phyloP scores from a whole-genome alignment of 768 basidiomycete species.

The Pleurotus cornucopiae region DNA sequence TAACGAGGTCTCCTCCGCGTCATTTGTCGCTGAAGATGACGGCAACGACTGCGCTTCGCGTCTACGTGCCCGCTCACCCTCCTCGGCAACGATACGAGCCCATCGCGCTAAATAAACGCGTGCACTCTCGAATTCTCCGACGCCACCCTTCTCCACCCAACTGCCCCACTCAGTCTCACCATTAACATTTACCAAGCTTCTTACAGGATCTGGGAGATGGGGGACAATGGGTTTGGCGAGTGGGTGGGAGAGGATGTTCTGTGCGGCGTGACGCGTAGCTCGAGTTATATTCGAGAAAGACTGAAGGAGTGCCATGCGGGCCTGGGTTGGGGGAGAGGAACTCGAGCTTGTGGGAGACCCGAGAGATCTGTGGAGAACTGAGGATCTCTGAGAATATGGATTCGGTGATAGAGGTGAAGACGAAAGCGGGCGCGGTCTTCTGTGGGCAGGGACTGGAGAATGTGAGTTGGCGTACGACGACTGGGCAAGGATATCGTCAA shows the following conservation, averaged over 20 bases:
- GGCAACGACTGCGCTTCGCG: conserved; percentile 73
- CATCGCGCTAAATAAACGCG: conserved; percentile 94
- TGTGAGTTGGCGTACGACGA: conserved; percentile 73
- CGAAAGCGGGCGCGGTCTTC: conserved; percentile 66
- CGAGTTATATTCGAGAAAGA: conserved; percentile 94
- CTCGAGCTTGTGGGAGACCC: conserved; percentile 48
- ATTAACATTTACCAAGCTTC: conserved; percentile 81
- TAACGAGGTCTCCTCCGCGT: conserved; percentile 62
- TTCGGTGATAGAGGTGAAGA: conserved; percentile 39
- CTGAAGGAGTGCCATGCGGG: conserved; percentile 80
- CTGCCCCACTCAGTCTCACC: conserved; percentile 93
- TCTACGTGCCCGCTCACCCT: conserved; percentile 86
- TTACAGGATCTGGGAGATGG: conserved; percentile 92
- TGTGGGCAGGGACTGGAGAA: conserved; percentile 82
- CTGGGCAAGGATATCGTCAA: conserved; percentile 81
- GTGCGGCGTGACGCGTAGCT: conserved; percentile 88
- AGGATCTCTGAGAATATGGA: conserved; percentile 64
- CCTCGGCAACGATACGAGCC: conserved; percentile 97
- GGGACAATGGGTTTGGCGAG: conserved; percentile 95
- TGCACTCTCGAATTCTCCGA: conserved; percentile 95
- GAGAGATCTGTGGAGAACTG: conserved; percentile 78
- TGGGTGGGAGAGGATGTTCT: conserved; percentile 92
- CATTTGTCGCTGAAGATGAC: conserved; percentile 42
- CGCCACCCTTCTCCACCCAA: conserved; percentile 89
- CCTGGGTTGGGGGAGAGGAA: conserved; percentile 54